Evolutionary conservation across 495 filamentous ascomycete genomes (phyloP), one percentile per base, ranked within the genome.

Genomic region (Neurospora discreta): DNA sequence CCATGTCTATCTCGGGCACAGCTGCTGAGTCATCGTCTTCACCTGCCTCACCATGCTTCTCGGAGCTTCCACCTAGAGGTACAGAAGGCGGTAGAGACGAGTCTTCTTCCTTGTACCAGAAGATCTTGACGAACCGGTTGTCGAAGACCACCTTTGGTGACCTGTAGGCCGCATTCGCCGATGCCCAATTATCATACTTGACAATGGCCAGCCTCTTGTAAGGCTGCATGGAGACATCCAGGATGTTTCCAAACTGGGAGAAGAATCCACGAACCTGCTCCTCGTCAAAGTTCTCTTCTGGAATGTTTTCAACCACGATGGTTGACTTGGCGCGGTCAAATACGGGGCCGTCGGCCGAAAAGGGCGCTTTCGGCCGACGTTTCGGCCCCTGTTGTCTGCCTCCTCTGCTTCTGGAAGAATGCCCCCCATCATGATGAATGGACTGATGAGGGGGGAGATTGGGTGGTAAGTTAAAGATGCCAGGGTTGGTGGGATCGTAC

Each of bases 61-160:
- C 74, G 70, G 75, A 44, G 1, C 71, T 38, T 6, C 72, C 74
- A 36, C 76, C 76, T 42, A 52, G 7, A 69, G 75, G 52, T 71
- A 68, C 43, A 5, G 72, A 71, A 38, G 75, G 69, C 5, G 78
- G 75, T 42, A 78, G 71, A 16, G 69, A 42, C 4, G 77, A 68
- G 5, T 74, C 78, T 3, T 89, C 88, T 0, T 90, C 87, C 74
- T 92, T 95, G 79, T 92, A 87, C 95, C 95, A 99, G 77, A 94
- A 99, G 6, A 99, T 93, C 78, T 97, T 99, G 60, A 99, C 95
- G 76, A 99, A 99, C 23, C 95, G 87, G 74, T 99, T 99, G 73
- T 97, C 93, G 76, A 99, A 99, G 68, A 99, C 93, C 68, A 93
- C 92, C 77, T 96, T 97, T 0, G 95, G 95, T 46, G 93, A 97